Percentiles rank a stretch among this genome's conserved stretches.
phyloP scores from a whole-genome alignment of 148 eudicot species.

The Persicaria tinctoria region DNA sequence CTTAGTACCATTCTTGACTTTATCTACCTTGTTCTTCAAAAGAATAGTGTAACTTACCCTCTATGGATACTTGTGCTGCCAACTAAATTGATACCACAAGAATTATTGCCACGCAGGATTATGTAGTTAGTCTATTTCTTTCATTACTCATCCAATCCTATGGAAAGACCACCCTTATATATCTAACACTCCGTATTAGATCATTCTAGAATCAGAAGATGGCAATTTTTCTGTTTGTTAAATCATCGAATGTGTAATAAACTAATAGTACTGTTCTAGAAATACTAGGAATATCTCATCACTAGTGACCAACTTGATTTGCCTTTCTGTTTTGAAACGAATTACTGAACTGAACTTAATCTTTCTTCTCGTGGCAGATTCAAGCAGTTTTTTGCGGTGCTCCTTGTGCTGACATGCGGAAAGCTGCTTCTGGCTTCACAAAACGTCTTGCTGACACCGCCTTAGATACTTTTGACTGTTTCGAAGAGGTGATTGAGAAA shows the following conservation, averaged over 20 bases:
- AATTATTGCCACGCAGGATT: not conserved
- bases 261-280: not conserved
- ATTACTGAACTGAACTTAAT: not conserved
- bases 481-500: constrained; percentile 97
- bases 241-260: not conserved
- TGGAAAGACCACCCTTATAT: not conserved
- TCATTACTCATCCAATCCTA: not conserved
- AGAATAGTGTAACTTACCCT: not conserved
- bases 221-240: not conserved
- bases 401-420: constrained; percentile 84
- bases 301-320: no score
- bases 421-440: constrained; percentile 82
- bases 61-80: not conserved
- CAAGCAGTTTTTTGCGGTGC: constrained; percentile 72
- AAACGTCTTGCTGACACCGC: constrained; percentile 95
- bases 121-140: not conserved
- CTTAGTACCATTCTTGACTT: not conserved
- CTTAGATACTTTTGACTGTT: constrained; percentile 89
- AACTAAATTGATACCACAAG: not conserved
- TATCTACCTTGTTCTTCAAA: not conserved
- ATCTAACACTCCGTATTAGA: not conserved
- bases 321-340: not conserved
- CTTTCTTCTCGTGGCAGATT: constrained; percentile 40
- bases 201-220: not conserved
- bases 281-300: not conserved